Evolutionary conservation across 2,329 filamentous ascomycete species (phyloP).

Genomic region (Pseudonectria buxi): DNA sequence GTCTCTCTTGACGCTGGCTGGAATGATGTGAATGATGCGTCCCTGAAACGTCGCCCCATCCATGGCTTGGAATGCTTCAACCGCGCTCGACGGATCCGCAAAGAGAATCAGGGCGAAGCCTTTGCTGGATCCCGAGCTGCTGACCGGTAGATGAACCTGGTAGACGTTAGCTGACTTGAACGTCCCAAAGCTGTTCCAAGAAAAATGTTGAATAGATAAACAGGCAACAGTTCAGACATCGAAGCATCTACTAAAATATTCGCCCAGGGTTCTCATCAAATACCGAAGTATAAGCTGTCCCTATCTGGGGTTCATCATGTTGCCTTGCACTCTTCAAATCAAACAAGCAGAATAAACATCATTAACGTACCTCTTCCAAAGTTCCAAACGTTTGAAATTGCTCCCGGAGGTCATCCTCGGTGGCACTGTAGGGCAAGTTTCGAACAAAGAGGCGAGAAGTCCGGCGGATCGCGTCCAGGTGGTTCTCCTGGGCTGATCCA

Average conservation of each 20-base stretch:
- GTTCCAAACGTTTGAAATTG: conserved; percentile 67
- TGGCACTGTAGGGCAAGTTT: conserved; percentile 77
- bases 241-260: conserved; percentile 99
- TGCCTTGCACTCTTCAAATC: conserved; percentile 22
- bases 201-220: conserved; percentile 11
- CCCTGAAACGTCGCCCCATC: conserved; percentile 90
- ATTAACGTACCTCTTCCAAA: conserved; percentile 74
- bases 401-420: conserved; percentile 67
- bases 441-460: conserved; percentile 80
- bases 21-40: conserved; percentile 82
- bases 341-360: conserved; percentile 10
- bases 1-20: conserved; percentile 74
- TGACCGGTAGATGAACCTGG: conserved; percentile 81
- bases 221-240: conserved; percentile 59
- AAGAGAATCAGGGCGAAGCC: conserved; percentile 88
- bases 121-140: conserved; percentile 68
- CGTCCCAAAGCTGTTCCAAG: conserved; percentile 11
- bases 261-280: conserved; percentile 85
- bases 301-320: conserved; percentile 99
- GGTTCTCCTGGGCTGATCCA: conserved; percentile 22
- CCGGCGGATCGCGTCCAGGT: conserved; percentile 47
- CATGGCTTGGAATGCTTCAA: conserved; percentile 69
- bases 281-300: conserved; percentile 97
- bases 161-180: conserved; percentile 21
- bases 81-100: conserved; percentile 61